A percentile compares a stretch with the other conserved stretches of the same genome.
Evolutionary conservation across 805 yeast genomes (phyloP).

Genomic region (Pichia thaimueangensis): DNA sequence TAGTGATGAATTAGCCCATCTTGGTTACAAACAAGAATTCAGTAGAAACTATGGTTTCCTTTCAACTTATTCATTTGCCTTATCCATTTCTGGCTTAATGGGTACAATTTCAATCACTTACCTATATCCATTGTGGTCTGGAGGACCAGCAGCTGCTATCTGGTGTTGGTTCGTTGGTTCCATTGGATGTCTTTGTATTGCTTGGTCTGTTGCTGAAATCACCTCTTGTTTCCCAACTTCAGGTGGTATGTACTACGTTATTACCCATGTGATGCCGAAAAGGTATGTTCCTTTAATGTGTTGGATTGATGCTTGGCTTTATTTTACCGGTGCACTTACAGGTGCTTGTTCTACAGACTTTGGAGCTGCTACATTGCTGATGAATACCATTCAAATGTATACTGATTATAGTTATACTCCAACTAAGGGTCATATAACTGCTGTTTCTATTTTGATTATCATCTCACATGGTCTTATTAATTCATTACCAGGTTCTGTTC

Average conservation of each 20-base stretch:
- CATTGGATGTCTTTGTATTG: slow-evolving; percentile 47
- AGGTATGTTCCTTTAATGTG: slow-evolving; percentile 44
- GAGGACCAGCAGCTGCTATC: slow-evolving; percentile 57
- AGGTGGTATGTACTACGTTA: slow-evolving; percentile 46
- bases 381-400: slow-evolving; percentile 39
- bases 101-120: slow-evolving; percentile 56
- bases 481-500: slow-evolving; percentile 44
- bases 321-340: slow-evolving; percentile 41
- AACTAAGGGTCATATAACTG: slow-evolving; percentile 40
- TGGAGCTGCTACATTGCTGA: slow-evolving; percentile 43
- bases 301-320: slow-evolving; percentile 50
- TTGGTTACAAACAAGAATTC: slow-evolving; percentile 61
- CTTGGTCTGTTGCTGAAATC: slow-evolving; percentile 43
- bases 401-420: slow-evolving; percentile 34
- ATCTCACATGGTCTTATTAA: slow-evolving; percentile 44
- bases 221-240: slow-evolving; percentile 48
- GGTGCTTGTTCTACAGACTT: slow-evolving; percentile 49
- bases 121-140: slow-evolving; percentile 40
- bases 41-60: slow-evolving; percentile 50
- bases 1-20: slow-evolving; percentile 28
- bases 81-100: slow-evolving; percentile 58
- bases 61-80: slow-evolving; percentile 59
- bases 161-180: slow-evolving; percentile 61
- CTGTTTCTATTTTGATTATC: slow-evolving; percentile 45
- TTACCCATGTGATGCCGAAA: slow-evolving; percentile 43